phyloP scores from a whole-genome alignment of 139 green algal species.

The Closterium sp. region DNA sequence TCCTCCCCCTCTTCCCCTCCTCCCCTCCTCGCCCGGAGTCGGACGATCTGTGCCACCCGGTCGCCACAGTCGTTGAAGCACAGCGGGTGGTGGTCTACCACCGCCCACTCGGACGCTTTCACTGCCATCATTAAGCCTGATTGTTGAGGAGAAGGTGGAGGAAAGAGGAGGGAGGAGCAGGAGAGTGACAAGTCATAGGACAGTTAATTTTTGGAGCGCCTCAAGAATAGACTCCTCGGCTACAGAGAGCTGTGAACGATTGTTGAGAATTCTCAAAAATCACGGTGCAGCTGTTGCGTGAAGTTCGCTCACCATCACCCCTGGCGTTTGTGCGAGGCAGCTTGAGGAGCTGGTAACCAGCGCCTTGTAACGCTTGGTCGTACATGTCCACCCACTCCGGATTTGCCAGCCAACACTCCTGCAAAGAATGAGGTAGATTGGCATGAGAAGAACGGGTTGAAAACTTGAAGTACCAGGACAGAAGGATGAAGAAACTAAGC shows the following conservation, averaged over 20 bases:
- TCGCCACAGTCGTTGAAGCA: slow-evolving; percentile 54
- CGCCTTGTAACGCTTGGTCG: neutral
- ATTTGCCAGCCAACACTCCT: slow-evolving; percentile 48
- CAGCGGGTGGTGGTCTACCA: slow-evolving; percentile 34
- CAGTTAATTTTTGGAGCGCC: no score
- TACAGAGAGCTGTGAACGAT: no score
- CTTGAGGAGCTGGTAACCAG: slow-evolving; percentile 33
- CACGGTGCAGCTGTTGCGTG: no score
- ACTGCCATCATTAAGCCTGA: slow-evolving; percentile 46
- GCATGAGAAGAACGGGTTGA: neutral
- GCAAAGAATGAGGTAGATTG: neutral
- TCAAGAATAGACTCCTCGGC: no score
- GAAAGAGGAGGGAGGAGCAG: no score
- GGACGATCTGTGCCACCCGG: slow-evolving; percentile 37
- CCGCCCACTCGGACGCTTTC: neutral
- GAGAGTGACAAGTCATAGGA: no score
- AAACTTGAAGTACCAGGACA: no score
- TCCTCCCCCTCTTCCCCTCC: neutral
- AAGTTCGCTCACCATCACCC: slow-evolving; percentile 10
- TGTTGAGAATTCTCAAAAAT: no score
- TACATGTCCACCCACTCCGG: slow-evolving; percentile 18
- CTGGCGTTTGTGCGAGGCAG: slow-evolving; percentile 30
- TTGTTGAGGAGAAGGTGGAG: no score
- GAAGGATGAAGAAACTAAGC: no score
- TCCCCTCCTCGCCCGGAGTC: neutral